Evolutionary conservation across 1,139 yeast species (phyloP), one percentile per base, ranked within the genome.

Genomic region (Yamadazyma spencermartinsiae): DNA sequence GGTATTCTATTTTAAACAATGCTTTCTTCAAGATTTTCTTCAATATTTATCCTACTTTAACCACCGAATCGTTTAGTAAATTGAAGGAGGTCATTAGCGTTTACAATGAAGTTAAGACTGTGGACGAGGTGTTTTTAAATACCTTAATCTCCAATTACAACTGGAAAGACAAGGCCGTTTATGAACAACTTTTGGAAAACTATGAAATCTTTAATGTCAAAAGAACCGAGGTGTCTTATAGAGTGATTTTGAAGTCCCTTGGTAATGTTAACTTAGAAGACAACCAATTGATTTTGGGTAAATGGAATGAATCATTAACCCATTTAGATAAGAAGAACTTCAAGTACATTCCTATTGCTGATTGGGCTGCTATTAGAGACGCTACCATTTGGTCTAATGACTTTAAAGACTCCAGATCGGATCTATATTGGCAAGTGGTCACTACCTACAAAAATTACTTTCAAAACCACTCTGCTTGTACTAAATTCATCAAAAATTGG

Each of bases 351-450:
- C 90, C 95, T 9, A 79, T 80, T 53, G 94, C 92, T 18, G 95
- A 87, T 63, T 86, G 95, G 92, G 82, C 90, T 35, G 86, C 96
- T 1, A 66, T 89, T 43, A 75, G 90, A 63, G 88, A 82, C 58
- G 86, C 90, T 11, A 84, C 92, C 4, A 74, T 84, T 34, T 74
- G 76, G 37, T 68, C 80, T 2, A 60, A 58, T 17, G 61, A 43
- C 40, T 21, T 20, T 16, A 44, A 58, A n/a, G 56, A 58, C 1
- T 72, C 70, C 33, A 72, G 87, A 60, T 71, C 71, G 43, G 68
- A 68, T 27, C 61, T 83, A 14, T 85, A 82, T 60, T 73, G 79
- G 58, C 72, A 79, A 39, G 65, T 84, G 36, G 74, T 82, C 50
- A 74, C 76, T 46, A 56, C 71, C 17, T 84, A 69, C 51, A 65